phyloP scores from a whole-genome alignment of 139 green algal genomes.

The Eudorina sp. region DNA sequence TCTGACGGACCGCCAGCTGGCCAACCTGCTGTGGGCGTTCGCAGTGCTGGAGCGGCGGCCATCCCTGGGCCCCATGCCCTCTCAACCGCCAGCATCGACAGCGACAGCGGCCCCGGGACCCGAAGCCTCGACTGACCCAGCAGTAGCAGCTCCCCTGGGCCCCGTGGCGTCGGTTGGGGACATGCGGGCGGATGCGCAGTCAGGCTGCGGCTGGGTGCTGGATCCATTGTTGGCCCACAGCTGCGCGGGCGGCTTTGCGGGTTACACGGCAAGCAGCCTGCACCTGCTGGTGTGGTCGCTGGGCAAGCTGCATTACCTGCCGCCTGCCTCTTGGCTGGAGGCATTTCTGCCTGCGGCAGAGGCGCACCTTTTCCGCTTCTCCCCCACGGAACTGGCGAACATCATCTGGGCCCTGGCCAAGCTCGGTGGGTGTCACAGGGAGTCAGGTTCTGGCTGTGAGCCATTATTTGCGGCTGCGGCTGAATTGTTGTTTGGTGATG shows the following conservation, averaged over 20 bases:
- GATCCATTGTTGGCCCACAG: slow-evolving; percentile 40
- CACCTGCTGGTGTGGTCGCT: slow-evolving; percentile 61
- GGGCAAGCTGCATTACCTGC: slow-evolving; percentile 57
- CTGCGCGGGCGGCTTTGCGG: slow-evolving; percentile 50
- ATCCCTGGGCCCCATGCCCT: neutral
- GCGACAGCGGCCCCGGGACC: too few species aligned
- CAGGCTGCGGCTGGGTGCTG: slow-evolving; percentile 37
- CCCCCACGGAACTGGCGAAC: slow-evolving; percentile 63
- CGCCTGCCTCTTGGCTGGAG: slow-evolving; percentile 43
- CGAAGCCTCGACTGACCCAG: too few species aligned
- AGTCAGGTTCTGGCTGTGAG: too few species aligned
- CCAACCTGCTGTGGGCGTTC: slow-evolving; percentile 68
- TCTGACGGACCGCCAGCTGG: slow-evolving; percentile 59
- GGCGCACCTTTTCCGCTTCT: slow-evolving; percentile 61
- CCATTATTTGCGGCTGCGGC: too few species aligned
- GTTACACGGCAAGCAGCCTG: slow-evolving; percentile 57
- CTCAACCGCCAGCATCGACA: too few species aligned
- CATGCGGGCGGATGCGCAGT: neutral
- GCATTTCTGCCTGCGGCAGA: slow-evolving; percentile 50
- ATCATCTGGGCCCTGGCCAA: slow-evolving; percentile 66
- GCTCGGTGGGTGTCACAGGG: slow-evolving; percentile 64
- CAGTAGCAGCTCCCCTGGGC: too few species aligned
- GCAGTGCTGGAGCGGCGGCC: slow-evolving; percentile 57
- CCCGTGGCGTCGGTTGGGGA: too few species aligned
- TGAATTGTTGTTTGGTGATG: too few species aligned